A percentile compares a stretch with the other conserved stretches of the same genome.
Conservation (phyloP, 75 land plant genomes). For the Pinus albicaulis region DNA sequence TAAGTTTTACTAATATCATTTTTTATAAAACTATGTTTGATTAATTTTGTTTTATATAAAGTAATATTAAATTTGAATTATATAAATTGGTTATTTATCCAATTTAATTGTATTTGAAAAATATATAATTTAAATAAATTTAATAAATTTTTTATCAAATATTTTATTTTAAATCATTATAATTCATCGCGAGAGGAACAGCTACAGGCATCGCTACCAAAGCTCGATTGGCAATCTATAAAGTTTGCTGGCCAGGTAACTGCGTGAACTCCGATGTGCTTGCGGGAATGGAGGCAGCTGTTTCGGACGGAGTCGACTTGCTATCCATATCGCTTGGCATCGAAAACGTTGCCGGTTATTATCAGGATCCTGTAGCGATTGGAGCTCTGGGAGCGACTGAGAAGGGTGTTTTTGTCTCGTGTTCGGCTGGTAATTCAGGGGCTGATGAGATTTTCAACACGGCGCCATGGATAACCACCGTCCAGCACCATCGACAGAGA, state of each 20-base stretch:
- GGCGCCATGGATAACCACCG: conserved; percentile 8
- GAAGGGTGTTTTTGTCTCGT: conserved; percentile 35
- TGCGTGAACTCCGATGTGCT: too few species aligned
- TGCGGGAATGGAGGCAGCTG: too few species aligned
- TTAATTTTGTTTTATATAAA: too few species aligned
- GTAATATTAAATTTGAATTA: conserved; percentile 53
- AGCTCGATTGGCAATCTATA: conserved; percentile 23
- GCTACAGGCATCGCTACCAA: conserved; percentile 24
- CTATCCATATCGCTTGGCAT: conserved; percentile 1
- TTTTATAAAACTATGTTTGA: too few species aligned
- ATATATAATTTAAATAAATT: too few species aligned
- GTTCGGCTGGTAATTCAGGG: conserved; percentile 43
- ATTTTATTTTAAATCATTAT: too few species aligned
- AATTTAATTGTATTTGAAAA: too few species aligned
- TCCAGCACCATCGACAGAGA: too few species aligned
- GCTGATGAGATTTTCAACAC: conserved; percentile 23
- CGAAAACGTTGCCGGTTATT: not conserved
- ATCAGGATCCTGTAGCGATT: conserved; percentile 15
- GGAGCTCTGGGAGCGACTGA: not conserved
- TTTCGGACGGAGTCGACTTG: too few species aligned
- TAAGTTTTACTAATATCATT: too few species aligned
- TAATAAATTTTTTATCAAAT: too few species aligned
- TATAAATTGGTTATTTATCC: too few species aligned
- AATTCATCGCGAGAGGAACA: conserved; percentile 32
- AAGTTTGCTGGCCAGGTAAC: conserved; percentile 20